Evolutionary conservation across 2,329 filamentous ascomycete species (phyloP).

Genomic region (Aspergillus glaucus): DNA sequence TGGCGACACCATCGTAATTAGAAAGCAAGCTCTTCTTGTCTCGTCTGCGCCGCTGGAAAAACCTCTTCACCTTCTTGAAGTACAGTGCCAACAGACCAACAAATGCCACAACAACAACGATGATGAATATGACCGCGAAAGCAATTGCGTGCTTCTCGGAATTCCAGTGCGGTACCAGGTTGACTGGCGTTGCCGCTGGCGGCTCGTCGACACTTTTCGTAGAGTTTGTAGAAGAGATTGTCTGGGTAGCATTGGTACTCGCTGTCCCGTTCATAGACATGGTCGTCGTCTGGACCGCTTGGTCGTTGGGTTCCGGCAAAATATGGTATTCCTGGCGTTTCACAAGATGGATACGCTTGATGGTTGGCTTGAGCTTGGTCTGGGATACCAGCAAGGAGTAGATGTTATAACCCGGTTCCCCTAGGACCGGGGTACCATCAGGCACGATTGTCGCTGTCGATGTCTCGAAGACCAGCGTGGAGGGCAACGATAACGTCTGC

Average conservation of each 20-base stretch:
- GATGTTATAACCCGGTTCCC: background rate
- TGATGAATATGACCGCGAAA: slow-evolving; percentile 18
- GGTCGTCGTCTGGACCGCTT: background rate
- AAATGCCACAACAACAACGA: slow-evolving; percentile 14
- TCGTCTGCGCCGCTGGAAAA: background rate
- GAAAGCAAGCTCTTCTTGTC: background rate
- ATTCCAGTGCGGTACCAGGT: slow-evolving; percentile 11
- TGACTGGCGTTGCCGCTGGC: background rate
- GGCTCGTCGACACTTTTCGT: background rate
- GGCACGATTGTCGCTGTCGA: background rate
- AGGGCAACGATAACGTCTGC: background rate
- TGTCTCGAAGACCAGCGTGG: background rate
- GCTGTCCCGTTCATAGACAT: background rate
- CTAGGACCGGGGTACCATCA: background rate
- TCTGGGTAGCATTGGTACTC: background rate
- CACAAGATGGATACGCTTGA: too few species aligned
- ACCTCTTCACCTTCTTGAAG: slow-evolving; percentile 5
- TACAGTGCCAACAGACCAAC: slow-evolving; percentile 17
- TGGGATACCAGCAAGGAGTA: background rate
- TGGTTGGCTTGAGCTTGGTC: too few species aligned
- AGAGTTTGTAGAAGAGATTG: background rate
- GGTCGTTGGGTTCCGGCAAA: background rate
- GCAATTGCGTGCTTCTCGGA: slow-evolving; percentile 21
- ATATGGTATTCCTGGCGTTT: too few species aligned
- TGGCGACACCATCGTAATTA: background rate